These are phyloP conservation scores for Senna tora DNA, from an alignment of 306 rosid species.

Conservation along the genomic window DNA sequence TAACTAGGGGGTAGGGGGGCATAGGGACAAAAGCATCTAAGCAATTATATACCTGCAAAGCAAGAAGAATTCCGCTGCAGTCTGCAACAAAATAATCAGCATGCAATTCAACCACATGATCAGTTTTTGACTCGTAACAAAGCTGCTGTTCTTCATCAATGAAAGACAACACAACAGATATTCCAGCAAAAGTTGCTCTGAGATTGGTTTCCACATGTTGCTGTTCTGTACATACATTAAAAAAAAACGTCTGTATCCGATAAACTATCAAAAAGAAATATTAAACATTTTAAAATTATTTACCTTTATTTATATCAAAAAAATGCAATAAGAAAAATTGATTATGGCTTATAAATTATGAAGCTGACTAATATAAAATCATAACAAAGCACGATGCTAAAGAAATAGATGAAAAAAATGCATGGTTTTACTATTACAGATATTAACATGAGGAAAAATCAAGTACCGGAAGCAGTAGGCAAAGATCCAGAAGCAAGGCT, in stretches of 20 bases:
- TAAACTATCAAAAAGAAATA: conserved; percentile 32
- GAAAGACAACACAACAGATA: conserved; percentile 72
- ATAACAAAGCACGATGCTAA: conserved; percentile 11
- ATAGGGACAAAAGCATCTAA: conserved; percentile 4
- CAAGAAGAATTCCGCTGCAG: conserved; percentile 61
- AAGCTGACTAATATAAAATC: neutral
- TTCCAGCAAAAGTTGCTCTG: conserved; percentile 77
- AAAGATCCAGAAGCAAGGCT: conserved; percentile 95
- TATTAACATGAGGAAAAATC: conserved; percentile 27
- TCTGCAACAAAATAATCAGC: conserved; percentile 65
- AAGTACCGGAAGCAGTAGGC: conserved; percentile 73
- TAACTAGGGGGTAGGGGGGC: conserved; percentile 6
- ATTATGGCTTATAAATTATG: conserved; percentile 1
- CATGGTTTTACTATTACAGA: conserved; percentile 4
- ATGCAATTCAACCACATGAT: conserved; percentile 42
- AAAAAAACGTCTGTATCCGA: conserved; percentile 32
- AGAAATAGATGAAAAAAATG: conserved; percentile 9
- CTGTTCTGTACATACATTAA: conserved; percentile 61
- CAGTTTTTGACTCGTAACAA: conserved; percentile 39
- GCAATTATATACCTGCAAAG: conserved; percentile 63
- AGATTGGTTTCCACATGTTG: conserved; percentile 87
- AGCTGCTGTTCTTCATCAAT: conserved; percentile 54
- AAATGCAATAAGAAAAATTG: conserved; percentile 28
- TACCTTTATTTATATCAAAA: conserved; percentile 21
- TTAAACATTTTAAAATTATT: conserved; percentile 19